Evolutionary conservation across 1,284 basidiomycete genomes (phyloP).

Genomic region (Cutaneotrichosporon arboriforme): DNA sequence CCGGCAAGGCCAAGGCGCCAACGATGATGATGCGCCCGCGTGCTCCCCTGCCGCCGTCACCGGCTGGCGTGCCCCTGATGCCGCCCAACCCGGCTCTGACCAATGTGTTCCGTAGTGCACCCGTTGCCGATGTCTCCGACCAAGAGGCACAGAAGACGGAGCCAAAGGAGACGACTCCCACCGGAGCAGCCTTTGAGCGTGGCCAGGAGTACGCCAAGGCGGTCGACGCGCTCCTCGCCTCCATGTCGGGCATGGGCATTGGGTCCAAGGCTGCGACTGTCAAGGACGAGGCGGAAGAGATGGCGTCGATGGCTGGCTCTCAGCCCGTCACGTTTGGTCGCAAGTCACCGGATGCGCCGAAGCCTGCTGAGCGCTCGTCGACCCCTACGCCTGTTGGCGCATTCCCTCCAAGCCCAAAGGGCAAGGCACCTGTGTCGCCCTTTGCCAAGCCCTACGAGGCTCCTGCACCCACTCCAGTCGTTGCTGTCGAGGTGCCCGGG

Average conservation of each 20-base stretch:
- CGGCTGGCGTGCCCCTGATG: neutral
- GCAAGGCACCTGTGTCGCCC: neutral
- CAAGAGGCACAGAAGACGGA: neutral
- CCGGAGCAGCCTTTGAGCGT: conserved; percentile 1
- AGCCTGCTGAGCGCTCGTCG: neutral
- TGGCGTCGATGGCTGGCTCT: neutral
- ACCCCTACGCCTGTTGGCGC: conserved; percentile 9
- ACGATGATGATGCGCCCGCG: too few relatives aligned
- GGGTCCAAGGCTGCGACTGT: neutral
- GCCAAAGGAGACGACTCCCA: neutral
- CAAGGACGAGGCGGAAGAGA: conserved; percentile 13
- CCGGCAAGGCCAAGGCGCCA: neutral
- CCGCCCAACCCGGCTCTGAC: too few relatives aligned
- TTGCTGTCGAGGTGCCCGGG: conserved; percentile 4
- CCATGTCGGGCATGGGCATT: neutral
- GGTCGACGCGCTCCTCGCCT: conserved; percentile 11
- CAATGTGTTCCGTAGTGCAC: too few relatives aligned
- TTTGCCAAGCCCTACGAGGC: neutral
- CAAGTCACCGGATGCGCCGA: neutral
- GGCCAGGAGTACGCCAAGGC: conserved; percentile 16
- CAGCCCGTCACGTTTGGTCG: neutral
- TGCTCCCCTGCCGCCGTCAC: too few relatives aligned
- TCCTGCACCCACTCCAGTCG: neutral
- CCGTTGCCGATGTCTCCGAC: neutral
- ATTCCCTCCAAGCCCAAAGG: conserved; percentile 2